Base-by-base conservation (phyloP, 768 basidiomycete species). In the Grammothele lineata region DNA sequence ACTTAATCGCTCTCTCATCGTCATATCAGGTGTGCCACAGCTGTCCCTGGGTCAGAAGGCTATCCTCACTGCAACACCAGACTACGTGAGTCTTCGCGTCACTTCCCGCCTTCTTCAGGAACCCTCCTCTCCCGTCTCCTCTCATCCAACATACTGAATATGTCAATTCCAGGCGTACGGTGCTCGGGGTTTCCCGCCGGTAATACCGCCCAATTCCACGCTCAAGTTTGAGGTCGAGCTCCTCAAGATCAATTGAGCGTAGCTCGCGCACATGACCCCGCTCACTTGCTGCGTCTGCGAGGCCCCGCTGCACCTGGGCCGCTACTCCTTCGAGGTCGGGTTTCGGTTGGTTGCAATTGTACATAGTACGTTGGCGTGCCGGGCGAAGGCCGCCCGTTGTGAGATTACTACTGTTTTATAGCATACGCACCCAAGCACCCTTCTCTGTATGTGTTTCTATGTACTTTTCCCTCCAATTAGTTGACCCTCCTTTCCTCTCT, bases 201-300 rank as follows among this genome's bases (percentile, higher is more conserved):
- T 86, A 51, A 92, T 92, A 64, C 89, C 89, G 11, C 62, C 84
- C 56, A 82, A 92, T 62, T 62, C 87, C 4, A 81, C 76, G 11
- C 75, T 94, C 64, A 74, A 67, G 51, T 93, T 93, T 60, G 88
- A 91, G 67, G 87, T 94, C 43, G 87, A 93, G 68, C 73, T 94
- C 39, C 51, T 92, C 48, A 71, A 76, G 64, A 90, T 92, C 70
- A 81, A 70, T 57, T 70, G 61, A 66, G 27, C 27, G 7, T 30
- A 30, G 14, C 27, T 30, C n/a, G n/a, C n/a, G n/a, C n/a, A n/a
- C n/a, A n/a, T n/a, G n/a, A n/a, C n/a, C n/a, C n/a, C n/a, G n/a
- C n/a, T n/a, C n/a, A n/a, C n/a, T n/a, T n/a, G n/a, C n/a, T 34
- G 15, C 33, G 33, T 14, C 15, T 18, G 12, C 7, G n/a, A n/a